Evolutionary conservation across 805 yeast species (phyloP).

Genomic region (Dipodascus albidus): DNA sequence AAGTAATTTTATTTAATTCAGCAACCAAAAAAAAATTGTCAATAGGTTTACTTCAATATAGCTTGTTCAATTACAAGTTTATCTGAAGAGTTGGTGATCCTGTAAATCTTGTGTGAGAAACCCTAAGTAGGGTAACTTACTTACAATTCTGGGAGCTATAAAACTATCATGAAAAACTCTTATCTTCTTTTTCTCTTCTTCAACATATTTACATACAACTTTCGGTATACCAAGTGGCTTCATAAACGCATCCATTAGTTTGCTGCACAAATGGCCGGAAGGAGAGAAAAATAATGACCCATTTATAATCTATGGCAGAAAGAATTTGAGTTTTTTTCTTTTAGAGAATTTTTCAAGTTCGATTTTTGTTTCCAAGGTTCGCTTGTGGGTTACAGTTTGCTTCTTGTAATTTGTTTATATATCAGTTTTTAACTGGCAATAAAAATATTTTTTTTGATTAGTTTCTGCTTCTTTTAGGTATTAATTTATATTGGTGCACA

Average conservation of each 20-base stretch:
- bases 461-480: too few species aligned
- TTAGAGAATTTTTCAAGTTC: background rate
- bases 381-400: constrained; percentile 26
- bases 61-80: too few species aligned
- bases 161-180: constrained; percentile 1
- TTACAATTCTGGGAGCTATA: background rate
- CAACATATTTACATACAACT: constrained; percentile 8
- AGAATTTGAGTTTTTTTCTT: background rate
- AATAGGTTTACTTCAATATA: background rate
- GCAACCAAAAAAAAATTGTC: too few species aligned
- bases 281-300: constrained; percentile 16
- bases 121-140: background rate
- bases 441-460: too few species aligned
- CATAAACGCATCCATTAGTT: constrained; percentile 9
- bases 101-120: background rate
- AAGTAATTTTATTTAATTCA: too few species aligned
- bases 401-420: too few species aligned
- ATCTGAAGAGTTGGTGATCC: too few species aligned
- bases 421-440: too few species aligned
- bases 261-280: constrained; percentile 23
- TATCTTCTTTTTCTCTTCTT: constrained; percentile 7
- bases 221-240: constrained; percentile 18
- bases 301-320: constrained; percentile 9
- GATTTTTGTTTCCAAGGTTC: constrained; percentile 14
- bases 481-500: too few species aligned